Percentiles rank a stretch among this genome's conserved stretches.
Conservation (phyloP, 768 basidiomycete species). For the Boletus insuetus region DNA sequence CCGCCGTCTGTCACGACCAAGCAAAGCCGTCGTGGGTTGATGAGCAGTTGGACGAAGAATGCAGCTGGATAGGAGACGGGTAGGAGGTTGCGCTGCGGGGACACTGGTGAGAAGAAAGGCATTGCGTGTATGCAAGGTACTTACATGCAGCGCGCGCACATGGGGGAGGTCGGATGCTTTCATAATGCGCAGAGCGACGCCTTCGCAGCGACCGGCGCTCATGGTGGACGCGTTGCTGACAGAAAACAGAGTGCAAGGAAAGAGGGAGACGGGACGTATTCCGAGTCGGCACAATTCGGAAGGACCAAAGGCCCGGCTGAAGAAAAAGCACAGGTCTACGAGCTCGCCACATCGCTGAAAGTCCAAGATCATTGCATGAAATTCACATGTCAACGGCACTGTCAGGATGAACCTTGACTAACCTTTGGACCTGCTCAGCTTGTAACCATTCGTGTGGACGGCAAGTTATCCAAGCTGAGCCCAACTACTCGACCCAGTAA, state of each 20-base stretch:
- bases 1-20: conserved; percentile 24
- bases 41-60: conserved; percentile 33
- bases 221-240: conserved; percentile 1
- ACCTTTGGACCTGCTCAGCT: too few relatives aligned
- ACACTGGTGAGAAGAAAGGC: conserved; percentile 1
- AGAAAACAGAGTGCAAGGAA: too few relatives aligned
- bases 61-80: conserved; percentile 27
- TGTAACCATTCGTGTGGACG: too few relatives aligned
- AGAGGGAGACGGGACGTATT: too few relatives aligned
- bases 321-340: neutral
- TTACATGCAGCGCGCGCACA: conserved; percentile 27
- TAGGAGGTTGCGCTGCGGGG: conserved; percentile 21
- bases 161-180: conserved; percentile 28
- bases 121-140: neutral
- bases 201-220: conserved; percentile 2
- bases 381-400: too few relatives aligned
- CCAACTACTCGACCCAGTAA: too few relatives aligned
- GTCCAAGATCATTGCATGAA: neutral
- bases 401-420: too few relatives aligned
- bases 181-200: conserved; percentile 24
- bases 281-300: conserved; percentile 21
- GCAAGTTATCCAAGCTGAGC: too few relatives aligned
- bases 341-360: neutral
- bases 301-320: neutral
- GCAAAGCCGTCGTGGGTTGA: conserved; percentile 30